Conservation (phyloP, 345 rosid genomes). For the Rhizophora mangle region DNA sequence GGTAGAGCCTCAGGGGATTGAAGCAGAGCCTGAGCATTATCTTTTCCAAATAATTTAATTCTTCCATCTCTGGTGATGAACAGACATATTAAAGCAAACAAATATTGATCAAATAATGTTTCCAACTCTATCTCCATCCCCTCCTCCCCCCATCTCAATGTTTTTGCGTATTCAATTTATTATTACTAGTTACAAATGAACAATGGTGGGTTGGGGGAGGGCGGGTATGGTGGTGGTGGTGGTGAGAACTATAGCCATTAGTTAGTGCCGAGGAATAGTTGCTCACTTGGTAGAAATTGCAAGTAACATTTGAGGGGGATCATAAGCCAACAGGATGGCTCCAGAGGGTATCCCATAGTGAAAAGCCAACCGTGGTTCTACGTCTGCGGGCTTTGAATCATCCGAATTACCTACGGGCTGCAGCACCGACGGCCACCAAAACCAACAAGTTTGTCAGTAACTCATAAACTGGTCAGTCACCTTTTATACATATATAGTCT, state of each 20-base stretch:
- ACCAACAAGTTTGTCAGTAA: neutral
- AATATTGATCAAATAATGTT: neutral
- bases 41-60: conserved; percentile 73
- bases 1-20: conserved; percentile 55
- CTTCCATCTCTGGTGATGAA: conserved; percentile 61
- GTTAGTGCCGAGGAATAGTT: too few relatives aligned
- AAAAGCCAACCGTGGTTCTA: conserved; percentile 69
- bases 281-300: conserved; percentile 71
- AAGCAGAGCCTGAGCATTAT: conserved; percentile 63
- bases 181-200: too few relatives aligned
- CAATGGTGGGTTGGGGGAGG: too few relatives aligned
- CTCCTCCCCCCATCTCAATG: too few relatives aligned
- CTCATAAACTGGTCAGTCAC: too few relatives aligned
- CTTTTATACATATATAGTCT: too few relatives aligned
- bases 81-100: conserved; percentile 4
- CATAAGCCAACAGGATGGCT: conserved; percentile 62
- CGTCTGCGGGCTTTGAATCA: conserved; percentile 61
- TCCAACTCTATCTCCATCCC: too few relatives aligned
- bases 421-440: conserved; percentile 16
- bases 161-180: too few relatives aligned
- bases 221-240: too few relatives aligned
- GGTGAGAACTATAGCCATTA: too few relatives aligned
- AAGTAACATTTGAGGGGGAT: conserved; percentile 60
- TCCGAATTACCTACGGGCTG: conserved; percentile 65
- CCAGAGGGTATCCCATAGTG: conserved; percentile 87